Base-by-base conservation (phyloP, 2,329 filamentous ascomycete genomes). In the Aspergillus sp. region DNA sequence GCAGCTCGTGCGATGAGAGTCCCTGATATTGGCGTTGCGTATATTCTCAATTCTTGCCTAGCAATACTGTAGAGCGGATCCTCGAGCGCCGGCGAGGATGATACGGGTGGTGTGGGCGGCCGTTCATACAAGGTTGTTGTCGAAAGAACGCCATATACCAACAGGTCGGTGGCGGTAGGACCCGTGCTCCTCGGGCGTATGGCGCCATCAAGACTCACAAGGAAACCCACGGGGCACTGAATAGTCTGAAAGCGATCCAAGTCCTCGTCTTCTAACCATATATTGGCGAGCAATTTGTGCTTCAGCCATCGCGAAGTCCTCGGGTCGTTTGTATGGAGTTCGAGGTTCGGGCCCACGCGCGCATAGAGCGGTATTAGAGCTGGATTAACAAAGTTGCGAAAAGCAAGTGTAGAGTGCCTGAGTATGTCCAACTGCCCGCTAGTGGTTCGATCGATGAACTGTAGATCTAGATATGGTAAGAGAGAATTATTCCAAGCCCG, bases 121-220 rank as follows among this genome's bases (percentile, higher is more conserved):
- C 73, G 71, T 38, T 69, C 65, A 45, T 67, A 68, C 4, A 68
- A 68, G 25, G 68, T 61, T 31, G 70, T 56, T 45, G 60, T 71
- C n/a, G 74, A 76, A 48, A 80, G 54, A 15, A 77, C 65, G 22
- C 77, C 77, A 41, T 79, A 77, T 34, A 80, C 68, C 49, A 80
- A 65, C 15, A 80, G 64, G 56, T 79, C 76, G 7, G 76, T 75
- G 41, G 74, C 71, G 49, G 59, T 58, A 23, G 66, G 61, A 4
- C 66, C 68, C 17, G 60, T 61, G 41, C 57, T 54, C 46, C 66
- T 71, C 25, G 61, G 53, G 23, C 53, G 61, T 22, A 64, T 61
- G 28, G 54, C 62, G 15, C 66, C 65, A 13, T 74, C 67, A 28
- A 78, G 68, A 51, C 65, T 66, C 28, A 80, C 58, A 28, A 80